These are phyloP conservation scores for Phytophthora vignae DNA, from an alignment of 352 stramenopile species.

Conservation along the genomic window DNA sequence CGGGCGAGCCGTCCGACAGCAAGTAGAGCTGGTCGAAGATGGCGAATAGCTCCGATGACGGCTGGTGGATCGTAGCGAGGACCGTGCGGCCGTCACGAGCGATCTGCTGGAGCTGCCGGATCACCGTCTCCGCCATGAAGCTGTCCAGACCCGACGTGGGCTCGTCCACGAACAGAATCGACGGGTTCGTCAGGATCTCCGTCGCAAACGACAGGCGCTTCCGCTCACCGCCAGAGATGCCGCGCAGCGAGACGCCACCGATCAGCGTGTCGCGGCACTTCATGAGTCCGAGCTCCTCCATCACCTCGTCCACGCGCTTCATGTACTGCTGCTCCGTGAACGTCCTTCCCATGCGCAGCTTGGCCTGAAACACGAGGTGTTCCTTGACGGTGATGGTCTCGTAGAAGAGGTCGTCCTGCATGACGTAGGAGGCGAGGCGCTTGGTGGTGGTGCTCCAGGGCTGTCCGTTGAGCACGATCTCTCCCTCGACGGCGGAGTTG, in stretches of 20 bases:
- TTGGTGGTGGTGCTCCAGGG: slow-evolving; percentile 49
- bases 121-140: slow-evolving; percentile 56
- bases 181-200: slow-evolving; percentile 73
- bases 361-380: slow-evolving; percentile 84
- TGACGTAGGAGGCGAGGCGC: slow-evolving; percentile 77
- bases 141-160: slow-evolving; percentile 61
- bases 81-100: slow-evolving; percentile 83
- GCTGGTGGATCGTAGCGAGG: slow-evolving; percentile 87
- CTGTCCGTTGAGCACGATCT: slow-evolving; percentile 61
- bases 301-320: slow-evolving; percentile 47
- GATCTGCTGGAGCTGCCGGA: slow-evolving; percentile 60
- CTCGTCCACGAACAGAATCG: slow-evolving; percentile 82
- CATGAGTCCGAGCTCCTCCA: slow-evolving; percentile 54
- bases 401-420: slow-evolving; percentile 93
- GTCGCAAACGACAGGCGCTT: slow-evolving; percentile 82
- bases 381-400: slow-evolving; percentile 84
- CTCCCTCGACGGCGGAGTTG: slow-evolving; percentile 76
- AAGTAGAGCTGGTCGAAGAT: slow-evolving; percentile 51
- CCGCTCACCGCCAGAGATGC: slow-evolving; percentile 74
- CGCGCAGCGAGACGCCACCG: slow-evolving; percentile 43
- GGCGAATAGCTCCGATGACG: slow-evolving; percentile 56
- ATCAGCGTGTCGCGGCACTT: slow-evolving; percentile 57
- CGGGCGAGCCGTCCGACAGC: slow-evolving; percentile 33
- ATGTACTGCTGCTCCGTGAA: slow-evolving; percentile 34
- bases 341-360: slow-evolving; percentile 63